Percentiles rank a stretch among this genome's conserved stretches.
phyloP scores from a whole-genome alignment of 192 early-diverging fungal species.

The Coemansia sp. region DNA sequence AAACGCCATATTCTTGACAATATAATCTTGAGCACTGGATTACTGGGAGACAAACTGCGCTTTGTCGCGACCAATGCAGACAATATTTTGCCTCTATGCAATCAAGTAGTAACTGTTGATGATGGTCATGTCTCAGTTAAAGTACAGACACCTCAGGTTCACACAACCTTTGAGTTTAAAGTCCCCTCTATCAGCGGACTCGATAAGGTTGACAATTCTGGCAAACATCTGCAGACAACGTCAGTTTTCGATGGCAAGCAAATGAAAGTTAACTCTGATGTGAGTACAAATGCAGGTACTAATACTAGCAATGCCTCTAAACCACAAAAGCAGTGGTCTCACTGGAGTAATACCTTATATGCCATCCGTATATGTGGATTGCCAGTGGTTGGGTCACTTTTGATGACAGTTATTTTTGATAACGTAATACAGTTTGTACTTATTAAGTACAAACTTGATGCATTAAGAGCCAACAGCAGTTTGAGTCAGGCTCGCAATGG shows the following conservation, averaged over 20 bases:
- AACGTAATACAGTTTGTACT: not conserved
- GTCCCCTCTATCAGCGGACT: conserved; percentile 9
- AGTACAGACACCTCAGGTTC: conserved; percentile 31
- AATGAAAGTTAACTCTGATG: not conserved
- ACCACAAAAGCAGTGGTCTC: not conserved
- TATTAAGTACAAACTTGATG: not conserved
- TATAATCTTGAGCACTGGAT: conserved; percentile 50
- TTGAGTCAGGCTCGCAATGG: not conserved
- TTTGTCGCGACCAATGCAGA: conserved; percentile 43
- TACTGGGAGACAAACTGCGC: conserved; percentile 56
- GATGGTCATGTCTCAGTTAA: conserved; percentile 29
- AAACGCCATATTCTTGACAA: conserved; percentile 65
- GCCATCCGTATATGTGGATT: conserved; percentile 9
- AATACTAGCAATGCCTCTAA: not conserved
- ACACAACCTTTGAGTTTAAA: not conserved
- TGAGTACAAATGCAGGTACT: not conserved
- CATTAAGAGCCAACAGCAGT: not conserved
- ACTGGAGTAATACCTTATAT: conserved; percentile 58
- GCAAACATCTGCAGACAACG: not conserved
- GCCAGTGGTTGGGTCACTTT: not conserved
- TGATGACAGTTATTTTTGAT: not conserved
- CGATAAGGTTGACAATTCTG: not conserved
- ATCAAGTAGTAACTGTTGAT: conserved; percentile 22
- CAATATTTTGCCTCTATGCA: conserved; percentile 18
- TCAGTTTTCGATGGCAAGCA: not conserved